A percentile compares a stretch with the other conserved stretches of the same genome.
These are phyloP conservation scores for Aphanomyces astaci DNA, from an alignment of 352 stramenopile genomes.

Conservation along the genomic window DNA sequence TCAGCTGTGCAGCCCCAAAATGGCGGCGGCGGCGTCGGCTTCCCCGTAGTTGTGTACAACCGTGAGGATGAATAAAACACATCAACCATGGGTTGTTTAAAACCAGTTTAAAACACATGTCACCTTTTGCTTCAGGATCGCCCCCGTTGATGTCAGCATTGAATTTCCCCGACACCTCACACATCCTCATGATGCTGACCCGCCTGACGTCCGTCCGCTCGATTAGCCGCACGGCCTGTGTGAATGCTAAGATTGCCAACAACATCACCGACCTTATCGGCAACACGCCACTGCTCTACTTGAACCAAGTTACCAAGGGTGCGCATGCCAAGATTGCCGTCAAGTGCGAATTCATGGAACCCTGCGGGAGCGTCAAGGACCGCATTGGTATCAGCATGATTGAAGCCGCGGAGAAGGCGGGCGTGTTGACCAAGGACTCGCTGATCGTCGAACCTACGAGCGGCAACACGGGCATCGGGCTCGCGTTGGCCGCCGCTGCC, in stretches of 20 bases:
- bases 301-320: constrained; percentile 76
- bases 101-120: background rate
- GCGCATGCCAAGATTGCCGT: constrained; percentile 80
- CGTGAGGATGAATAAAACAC: no score
- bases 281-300: constrained; percentile 90
- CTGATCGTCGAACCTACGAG: constrained; percentile 91
- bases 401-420: constrained; percentile 55
- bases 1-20: no score
- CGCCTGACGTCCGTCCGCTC: background rate
- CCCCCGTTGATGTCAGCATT: background rate
- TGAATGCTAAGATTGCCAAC: constrained; percentile 70
- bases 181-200: constrained; percentile 4
- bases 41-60: no score
- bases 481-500: constrained; percentile 87
- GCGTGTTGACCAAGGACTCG: constrained; percentile 60
- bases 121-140: background rate
- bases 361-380: constrained; percentile 81
- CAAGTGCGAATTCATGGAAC: constrained; percentile 87
- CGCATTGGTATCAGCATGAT: constrained; percentile 85
- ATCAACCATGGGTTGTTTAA: no score
- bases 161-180: background rate
- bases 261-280: constrained; percentile 93
- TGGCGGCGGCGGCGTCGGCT: no score
- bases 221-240: background rate
- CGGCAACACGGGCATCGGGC: constrained; percentile 93